phyloP scores from a whole-genome alignment of 495 filamentous ascomycete species.

The Aspergillus sclerotioniger region DNA sequence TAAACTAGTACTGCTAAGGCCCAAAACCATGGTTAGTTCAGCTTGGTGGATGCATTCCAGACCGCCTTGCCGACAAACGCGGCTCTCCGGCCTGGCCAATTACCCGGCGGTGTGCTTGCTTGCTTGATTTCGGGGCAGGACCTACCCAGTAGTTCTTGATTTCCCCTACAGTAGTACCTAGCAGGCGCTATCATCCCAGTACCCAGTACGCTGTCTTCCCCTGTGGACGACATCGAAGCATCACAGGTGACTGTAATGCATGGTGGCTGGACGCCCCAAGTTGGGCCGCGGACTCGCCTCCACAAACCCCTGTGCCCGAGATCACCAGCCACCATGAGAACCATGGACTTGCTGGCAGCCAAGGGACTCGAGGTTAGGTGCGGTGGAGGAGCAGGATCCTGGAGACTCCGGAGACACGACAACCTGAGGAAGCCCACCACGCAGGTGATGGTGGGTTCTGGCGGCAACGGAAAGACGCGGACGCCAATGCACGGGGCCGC shows the following conservation, averaged over 20 bases:
- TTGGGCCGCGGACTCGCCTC: neutral
- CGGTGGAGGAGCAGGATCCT: constrained; percentile 18
- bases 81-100: constrained; percentile 1
- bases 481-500: constrained; percentile 43
- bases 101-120: neutral
- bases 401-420: constrained; percentile 16
- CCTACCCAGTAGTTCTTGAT: too few relatives aligned
- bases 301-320: neutral
- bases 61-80: constrained; percentile 12
- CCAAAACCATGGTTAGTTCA: neutral
- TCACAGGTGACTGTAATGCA: neutral
- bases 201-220: too few relatives aligned
- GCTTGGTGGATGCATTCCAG: constrained; percentile 2
- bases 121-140: neutral
- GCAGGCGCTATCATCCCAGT: too few relatives aligned
- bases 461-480: constrained; percentile 42
- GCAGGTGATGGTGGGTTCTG: constrained; percentile 25
- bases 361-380: constrained; percentile 15
- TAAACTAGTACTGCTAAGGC: constrained; percentile 8
- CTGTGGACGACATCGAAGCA: too few relatives aligned
- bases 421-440: constrained; percentile 14
- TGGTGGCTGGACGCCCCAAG: constrained; percentile 5
- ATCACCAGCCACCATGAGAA: constrained; percentile 2
- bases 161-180: too few relatives aligned
- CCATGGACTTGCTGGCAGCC: constrained; percentile 14